Evolutionary conservation across 2,329 filamentous ascomycete genomes (phyloP).

Genomic region (Ascochyta clinopodiicola): DNA sequence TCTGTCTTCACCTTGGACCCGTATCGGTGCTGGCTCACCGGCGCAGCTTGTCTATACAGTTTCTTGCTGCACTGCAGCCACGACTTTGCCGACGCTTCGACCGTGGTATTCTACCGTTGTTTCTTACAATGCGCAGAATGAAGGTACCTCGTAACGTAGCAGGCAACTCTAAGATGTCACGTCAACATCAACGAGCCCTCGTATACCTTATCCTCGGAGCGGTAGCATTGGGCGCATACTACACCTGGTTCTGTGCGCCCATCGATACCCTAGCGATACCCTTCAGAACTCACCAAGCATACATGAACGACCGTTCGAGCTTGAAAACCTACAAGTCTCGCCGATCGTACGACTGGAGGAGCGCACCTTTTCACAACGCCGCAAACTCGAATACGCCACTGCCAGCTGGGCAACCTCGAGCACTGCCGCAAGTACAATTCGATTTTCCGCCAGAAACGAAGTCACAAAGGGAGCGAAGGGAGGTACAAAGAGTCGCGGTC

Average conservation of each 20-base stretch:
- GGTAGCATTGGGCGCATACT: slow-evolving; percentile 35
- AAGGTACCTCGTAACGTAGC: slow-evolving; percentile 32
- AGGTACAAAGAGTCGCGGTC: slow-evolving; percentile 47
- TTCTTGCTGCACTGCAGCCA: background rate
- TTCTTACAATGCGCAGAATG: slow-evolving; percentile 39
- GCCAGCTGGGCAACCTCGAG: slow-evolving; percentile 45
- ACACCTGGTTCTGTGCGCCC: slow-evolving; percentile 36
- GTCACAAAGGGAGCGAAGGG: slow-evolving; percentile 31
- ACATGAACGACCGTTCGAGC: slow-evolving; percentile 40
- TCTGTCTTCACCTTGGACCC: background rate
- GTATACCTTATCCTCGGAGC: slow-evolving; percentile 33
- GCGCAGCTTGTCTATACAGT: slow-evolving; percentile 1
- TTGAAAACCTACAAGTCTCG: slow-evolving; percentile 23
- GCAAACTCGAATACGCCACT: slow-evolving; percentile 45
- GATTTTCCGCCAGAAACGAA: slow-evolving; percentile 46
- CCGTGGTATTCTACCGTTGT: background rate
- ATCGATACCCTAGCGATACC: slow-evolving; percentile 39
- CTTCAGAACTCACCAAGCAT: slow-evolving; percentile 36
- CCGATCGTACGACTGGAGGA: slow-evolving; percentile 50
- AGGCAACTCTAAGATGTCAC: slow-evolving; percentile 36
- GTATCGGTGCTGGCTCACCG: slow-evolving; percentile 12
- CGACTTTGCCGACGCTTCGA: background rate
- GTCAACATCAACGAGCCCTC: slow-evolving; percentile 38
- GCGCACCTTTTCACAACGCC: slow-evolving; percentile 50
- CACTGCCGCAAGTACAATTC: slow-evolving; percentile 52